These are phyloP conservation scores for Kwoniella newhampshirensis DNA, from an alignment of 768 basidiomycete genomes.

Conservation along the genomic window DNA sequence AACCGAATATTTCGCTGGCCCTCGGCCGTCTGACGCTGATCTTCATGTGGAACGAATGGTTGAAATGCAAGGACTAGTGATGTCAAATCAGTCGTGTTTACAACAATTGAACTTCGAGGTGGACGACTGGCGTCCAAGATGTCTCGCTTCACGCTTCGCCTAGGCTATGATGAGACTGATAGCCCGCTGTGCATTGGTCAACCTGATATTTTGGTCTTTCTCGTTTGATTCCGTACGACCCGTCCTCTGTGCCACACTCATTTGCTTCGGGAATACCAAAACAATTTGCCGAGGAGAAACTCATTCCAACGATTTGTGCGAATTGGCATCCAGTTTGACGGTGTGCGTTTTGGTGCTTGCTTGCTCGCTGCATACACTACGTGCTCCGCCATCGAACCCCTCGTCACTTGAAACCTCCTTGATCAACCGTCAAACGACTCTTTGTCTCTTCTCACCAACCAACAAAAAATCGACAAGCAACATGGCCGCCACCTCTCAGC, in stretches of 20 bases:
- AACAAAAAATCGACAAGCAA: slow-evolving; percentile 24
- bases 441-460: no score
- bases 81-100: no score
- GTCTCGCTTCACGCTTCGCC: no score
- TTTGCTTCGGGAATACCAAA: neutral
- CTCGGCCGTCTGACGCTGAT: slow-evolving; percentile 24
- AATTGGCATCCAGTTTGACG: neutral
- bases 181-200: no score
- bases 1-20: slow-evolving; percentile 52
- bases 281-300: slow-evolving; percentile 8
- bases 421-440: slow-evolving; percentile 21
- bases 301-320: neutral
- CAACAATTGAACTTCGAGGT: no score
- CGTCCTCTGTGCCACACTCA: neutral
- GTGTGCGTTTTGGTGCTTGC: neutral
- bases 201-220: no score
- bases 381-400: no score
- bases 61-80: no score
- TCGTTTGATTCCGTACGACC: no score
- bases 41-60: slow-evolving; percentile 17
- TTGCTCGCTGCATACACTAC: slow-evolving; percentile 6
- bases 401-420: no score
- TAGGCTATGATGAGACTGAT: no score
- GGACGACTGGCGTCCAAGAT: no score
- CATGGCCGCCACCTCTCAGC: slow-evolving; percentile 46